A percentile compares a stretch with the other conserved stretches of the same genome.
Evolutionary conservation across 2,329 filamentous ascomycete species (phyloP).

Genomic region (Aureobasidium pullulans): DNA sequence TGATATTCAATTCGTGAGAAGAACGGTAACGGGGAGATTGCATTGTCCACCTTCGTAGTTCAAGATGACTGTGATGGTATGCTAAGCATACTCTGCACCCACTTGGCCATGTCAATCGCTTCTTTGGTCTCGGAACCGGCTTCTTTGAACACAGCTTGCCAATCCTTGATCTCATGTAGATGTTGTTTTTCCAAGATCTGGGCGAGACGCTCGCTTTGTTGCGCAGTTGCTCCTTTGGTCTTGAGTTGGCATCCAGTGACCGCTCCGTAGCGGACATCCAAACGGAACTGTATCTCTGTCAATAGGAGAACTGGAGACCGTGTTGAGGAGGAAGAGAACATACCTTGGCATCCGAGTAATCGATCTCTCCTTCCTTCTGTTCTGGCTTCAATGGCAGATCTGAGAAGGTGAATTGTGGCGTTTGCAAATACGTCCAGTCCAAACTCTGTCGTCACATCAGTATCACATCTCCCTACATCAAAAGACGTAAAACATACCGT

Average conservation of each 20-base stretch:
- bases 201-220: background rate
- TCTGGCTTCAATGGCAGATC: conserved; percentile 6
- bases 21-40: too few relatives aligned
- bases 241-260: conserved; percentile 41
- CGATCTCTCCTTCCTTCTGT: background rate
- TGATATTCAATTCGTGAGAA: too few relatives aligned
- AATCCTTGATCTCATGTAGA: conserved; percentile 44
- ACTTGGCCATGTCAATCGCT: conserved; percentile 14
- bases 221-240: conserved; percentile 19
- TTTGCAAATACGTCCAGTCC: conserved; percentile 79
- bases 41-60: background rate
- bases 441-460: conserved; percentile 38
- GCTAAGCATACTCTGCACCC: conserved; percentile 20
- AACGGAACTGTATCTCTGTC: conserved; percentile 17
- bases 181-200: conserved; percentile 30
- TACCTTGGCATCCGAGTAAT: conserved; percentile 5
- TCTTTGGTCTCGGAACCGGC: conserved; percentile 6
- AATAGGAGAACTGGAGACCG: background rate
- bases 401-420: conserved; percentile 67
- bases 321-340: background rate
- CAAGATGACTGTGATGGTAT: background rate
- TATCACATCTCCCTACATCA: background rate
- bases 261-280: conserved; percentile 45
- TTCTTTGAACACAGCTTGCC: conserved; percentile 20
- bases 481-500: conserved; percentile 38